Evolutionary conservation across 2,329 filamentous ascomycete species (phyloP).

Genomic region (Biscogniauxia mediterranea): DNA sequence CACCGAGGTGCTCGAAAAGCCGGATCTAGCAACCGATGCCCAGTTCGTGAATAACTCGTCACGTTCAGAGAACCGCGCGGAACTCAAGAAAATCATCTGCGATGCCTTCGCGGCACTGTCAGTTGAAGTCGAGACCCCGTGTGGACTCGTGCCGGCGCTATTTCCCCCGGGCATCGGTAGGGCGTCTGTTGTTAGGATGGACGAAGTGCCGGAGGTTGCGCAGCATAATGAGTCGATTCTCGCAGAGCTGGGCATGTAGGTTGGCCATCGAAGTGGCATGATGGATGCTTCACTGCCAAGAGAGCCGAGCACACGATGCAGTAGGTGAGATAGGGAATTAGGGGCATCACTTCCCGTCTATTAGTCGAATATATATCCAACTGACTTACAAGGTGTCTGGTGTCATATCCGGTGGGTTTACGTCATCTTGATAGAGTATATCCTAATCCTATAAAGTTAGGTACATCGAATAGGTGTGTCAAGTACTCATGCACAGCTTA

Average conservation of each 20-base stretch:
- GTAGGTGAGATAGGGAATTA: no score
- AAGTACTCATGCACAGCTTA: no score
- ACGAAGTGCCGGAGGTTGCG: conserved; percentile 46
- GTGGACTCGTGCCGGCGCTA: conserved; percentile 46
- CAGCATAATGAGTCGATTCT: conserved; percentile 49
- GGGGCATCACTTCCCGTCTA: no score
- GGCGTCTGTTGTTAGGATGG: conserved; percentile 35
- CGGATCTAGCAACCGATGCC: conserved; percentile 41
- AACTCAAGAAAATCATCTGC: conserved; percentile 45
- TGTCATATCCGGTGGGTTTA: no score
- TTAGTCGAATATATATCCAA: no score
- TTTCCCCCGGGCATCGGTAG: conserved; percentile 45
- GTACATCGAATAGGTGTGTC: no score
- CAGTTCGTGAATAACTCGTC: conserved; percentile 48
- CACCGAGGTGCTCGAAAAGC: conserved; percentile 42
- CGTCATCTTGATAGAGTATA: no score
- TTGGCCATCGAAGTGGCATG: conserved; percentile 1
- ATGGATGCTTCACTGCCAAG: conserved; percentile 1
- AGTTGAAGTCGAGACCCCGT: conserved; percentile 45
- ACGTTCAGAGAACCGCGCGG: conserved; percentile 45
- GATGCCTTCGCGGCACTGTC: conserved; percentile 39
- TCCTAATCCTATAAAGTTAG: no score
- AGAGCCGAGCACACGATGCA: no score
- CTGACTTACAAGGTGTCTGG: no score
- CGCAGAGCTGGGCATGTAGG: conserved; percentile 40